Base-by-base conservation (phyloP, 129 eudicot genomes). In the Ambrosia artemisiifolia region DNA sequence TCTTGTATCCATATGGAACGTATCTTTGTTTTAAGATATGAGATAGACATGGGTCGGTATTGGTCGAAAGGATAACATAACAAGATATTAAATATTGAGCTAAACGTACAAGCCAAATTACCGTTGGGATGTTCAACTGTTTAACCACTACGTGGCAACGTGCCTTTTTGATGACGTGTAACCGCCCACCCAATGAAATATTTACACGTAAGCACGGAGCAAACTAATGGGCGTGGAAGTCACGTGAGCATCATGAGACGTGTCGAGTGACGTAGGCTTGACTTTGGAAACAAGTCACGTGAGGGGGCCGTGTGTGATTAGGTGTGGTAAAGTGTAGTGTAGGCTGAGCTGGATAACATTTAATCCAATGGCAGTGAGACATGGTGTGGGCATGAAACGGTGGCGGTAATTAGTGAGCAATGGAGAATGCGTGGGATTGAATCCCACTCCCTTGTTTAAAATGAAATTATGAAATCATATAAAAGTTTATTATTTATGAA, bases 61-160 rank as follows among this genome's bases (percentile, higher is more conserved):
- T 76, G 54, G 70, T 19, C 38, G 54, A 38, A 68, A 30, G 70
- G 62, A 76, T 76, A 76, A 68, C 10, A 67, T 67, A 68, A 76
- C 35, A 1, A 44, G 7, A 44, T 36, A 18, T 48, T 14, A 32
- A 32, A 12, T 30, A 60, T 60, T 17, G 51, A 71, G 59, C 78
- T 62, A 79, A 71, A 62, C 91, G 82, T 86, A 74, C 63, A 86
- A 83, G 86, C 84, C 63, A 85, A 77, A 82, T 75, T 67, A 72
- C 79, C 20, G 76, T 77, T 69, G 64, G 77, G 67, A 72, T 24
- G 24, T 76, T 68, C 69, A 77, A 60, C 71, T 61, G 76, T 62
- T 65, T 28, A 46, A 81, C 59, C 20, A 65, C 75, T 65, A 62
- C 75, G 79, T 72, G 79, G 59, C 69, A 67, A 11, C 28, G 69